These are phyloP conservation scores for Silene uniflora DNA, from an alignment of 148 eudicot genomes.

Conservation along the genomic window DNA sequence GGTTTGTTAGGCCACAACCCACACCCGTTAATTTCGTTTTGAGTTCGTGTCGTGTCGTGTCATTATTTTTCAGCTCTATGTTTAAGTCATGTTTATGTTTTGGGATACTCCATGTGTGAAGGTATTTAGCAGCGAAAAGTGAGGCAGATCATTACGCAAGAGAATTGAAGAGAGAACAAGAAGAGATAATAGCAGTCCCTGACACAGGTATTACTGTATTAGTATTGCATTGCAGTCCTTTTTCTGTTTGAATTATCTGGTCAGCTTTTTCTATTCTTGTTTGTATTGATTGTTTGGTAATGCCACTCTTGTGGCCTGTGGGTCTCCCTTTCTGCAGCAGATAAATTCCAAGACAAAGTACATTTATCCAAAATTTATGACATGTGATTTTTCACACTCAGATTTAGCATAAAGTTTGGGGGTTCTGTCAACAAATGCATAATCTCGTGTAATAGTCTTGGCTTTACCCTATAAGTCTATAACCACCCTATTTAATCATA, in stretches of 20 bases:
- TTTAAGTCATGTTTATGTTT: no score
- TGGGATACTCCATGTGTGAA: slow-evolving; percentile 16
- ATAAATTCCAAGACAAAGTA: slow-evolving; percentile 1
- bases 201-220: slow-evolving; percentile 52
- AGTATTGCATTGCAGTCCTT: background rate
- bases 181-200: slow-evolving; percentile 78
- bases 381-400: slow-evolving; percentile 3
- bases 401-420: background rate
- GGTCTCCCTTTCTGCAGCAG: background rate
- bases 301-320: background rate
- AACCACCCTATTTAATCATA: no score
- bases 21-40: no score
- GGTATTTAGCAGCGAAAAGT: slow-evolving; percentile 92
- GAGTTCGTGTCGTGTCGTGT: no score
- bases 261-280: background rate
- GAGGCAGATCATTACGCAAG: slow-evolving; percentile 84
- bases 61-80: no score
- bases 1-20: no score
- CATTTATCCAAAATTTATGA: background rate
- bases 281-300: background rate
- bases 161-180: slow-evolving; percentile 73
- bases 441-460: no score
- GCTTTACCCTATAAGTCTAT: no score
- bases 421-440: background rate
- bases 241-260: background rate